Percentiles rank a stretch among this genome's conserved stretches.
These are phyloP conservation scores for Amyloporia xantha DNA, from an alignment of 768 basidiomycete species.

Conservation along the genomic window DNA sequence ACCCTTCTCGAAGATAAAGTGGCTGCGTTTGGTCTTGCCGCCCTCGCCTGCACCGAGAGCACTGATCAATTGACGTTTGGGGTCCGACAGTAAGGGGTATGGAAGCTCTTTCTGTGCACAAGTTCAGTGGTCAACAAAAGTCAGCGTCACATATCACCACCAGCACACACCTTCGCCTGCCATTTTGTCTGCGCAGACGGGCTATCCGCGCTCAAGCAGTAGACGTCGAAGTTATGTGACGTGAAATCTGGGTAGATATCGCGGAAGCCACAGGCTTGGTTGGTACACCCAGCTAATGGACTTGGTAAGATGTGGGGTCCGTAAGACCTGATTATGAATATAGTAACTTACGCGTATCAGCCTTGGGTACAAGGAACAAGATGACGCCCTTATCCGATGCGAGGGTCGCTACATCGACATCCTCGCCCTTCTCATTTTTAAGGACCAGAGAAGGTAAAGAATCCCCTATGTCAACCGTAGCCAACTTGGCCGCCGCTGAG, in stretches of 20 bases:
- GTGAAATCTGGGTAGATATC: slow-evolving; percentile 77
- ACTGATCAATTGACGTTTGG: slow-evolving; percentile 70
- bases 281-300: slow-evolving; percentile 76
- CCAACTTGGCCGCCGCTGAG: slow-evolving; percentile 15
- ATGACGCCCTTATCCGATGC: slow-evolving; percentile 69
- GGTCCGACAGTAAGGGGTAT: slow-evolving; percentile 85
- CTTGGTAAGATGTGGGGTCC: not conserved
- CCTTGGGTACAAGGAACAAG: slow-evolving; percentile 79
- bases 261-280: slow-evolving; percentile 87
- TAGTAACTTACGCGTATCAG: slow-evolving; percentile 65
- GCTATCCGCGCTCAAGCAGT: slow-evolving; percentile 79
- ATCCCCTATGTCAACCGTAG: slow-evolving; percentile 63
- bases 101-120: slow-evolving; percentile 66
- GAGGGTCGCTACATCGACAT: slow-evolving; percentile 60
- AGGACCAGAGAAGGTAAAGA: slow-evolving; percentile 64
- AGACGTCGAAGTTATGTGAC: slow-evolving; percentile 60
- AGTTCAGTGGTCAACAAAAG: not conserved
- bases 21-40: slow-evolving; percentile 83
- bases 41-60: slow-evolving; percentile 77
- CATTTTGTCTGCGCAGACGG: slow-evolving; percentile 73
- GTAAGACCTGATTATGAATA: not conserved
- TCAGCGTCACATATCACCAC: not conserved
- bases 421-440: slow-evolving; percentile 81
- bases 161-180: slow-evolving; percentile 67
- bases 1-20: slow-evolving; percentile 90